Conservation (phyloP, 805 yeast species). For the Barnettozyma wickerhamii region DNA sequence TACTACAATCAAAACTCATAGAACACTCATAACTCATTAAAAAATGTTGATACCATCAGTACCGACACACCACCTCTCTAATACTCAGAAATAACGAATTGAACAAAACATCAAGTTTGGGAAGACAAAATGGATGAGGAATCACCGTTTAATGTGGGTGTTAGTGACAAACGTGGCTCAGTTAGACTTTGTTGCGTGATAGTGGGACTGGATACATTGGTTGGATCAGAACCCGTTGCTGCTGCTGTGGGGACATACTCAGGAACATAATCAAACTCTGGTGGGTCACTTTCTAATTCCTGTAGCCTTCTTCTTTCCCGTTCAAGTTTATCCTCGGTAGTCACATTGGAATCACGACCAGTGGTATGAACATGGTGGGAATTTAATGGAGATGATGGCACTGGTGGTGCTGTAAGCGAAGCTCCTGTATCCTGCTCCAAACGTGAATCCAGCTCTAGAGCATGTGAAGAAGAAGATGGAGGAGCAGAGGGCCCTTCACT, state of each 20-base stretch:
- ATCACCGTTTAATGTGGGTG: too few species aligned
- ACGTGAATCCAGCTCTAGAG: not conserved
- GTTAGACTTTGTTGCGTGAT: too few species aligned
- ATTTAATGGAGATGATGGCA: slow-evolving; percentile 4
- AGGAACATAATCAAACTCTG: slow-evolving; percentile 28
- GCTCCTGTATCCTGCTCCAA: not conserved
- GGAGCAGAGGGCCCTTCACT: not conserved
- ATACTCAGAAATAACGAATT: too few species aligned
- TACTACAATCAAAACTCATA: too few species aligned
- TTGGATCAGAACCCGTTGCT: not conserved
- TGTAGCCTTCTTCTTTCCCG: slow-evolving; percentile 33
- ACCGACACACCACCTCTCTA: too few species aligned
- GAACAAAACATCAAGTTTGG: too few species aligned
- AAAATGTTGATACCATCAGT: too few species aligned
- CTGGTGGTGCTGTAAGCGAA: slow-evolving; percentile 2
- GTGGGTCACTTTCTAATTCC: slow-evolving; percentile 40
- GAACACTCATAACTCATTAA: too few species aligned
- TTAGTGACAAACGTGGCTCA: too few species aligned
- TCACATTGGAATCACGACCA: not conserved
- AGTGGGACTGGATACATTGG: not conserved
- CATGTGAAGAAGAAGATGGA: not conserved
- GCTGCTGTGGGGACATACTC: slow-evolving; percentile 15
- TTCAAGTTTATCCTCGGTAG: slow-evolving; percentile 34
- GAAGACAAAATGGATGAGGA: too few species aligned
- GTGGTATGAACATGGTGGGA: not conserved